These are phyloP conservation scores for Histomonas meleagridis DNA, from an alignment of 208 protist species.

Conservation along the genomic window DNA sequence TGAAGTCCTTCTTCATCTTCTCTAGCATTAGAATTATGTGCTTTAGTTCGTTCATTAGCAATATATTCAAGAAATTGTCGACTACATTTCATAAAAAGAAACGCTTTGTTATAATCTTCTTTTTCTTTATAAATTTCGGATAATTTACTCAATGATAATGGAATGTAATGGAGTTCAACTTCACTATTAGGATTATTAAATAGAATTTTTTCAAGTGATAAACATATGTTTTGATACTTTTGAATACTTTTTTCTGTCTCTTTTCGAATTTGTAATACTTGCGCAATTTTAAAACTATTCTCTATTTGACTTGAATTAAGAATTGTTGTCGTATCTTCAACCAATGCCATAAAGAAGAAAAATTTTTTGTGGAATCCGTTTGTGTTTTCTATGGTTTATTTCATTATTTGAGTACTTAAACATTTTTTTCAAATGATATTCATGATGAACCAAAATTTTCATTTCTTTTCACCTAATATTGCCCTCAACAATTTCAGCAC, in stretches of 20 bases:
- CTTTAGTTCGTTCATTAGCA: neutral
- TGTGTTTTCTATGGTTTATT: no score
- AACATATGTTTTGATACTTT: neutral
- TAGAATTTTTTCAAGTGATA: neutral
- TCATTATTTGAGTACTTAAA: no score
- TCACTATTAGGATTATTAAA: neutral
- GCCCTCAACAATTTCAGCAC: no score
- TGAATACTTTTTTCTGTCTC: neutral
- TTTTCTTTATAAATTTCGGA: slow-evolving; percentile 27
- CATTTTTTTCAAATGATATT: no score
- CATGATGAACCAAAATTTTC: no score
- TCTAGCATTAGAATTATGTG: neutral
- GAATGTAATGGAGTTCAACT: neutral
- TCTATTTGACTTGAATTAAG: neutral
- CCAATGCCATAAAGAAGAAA: no score
- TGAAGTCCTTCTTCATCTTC: neutral
- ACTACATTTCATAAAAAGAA: neutral
- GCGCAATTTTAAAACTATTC: neutral
- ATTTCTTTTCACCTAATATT: no score
- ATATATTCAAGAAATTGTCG: slow-evolving; percentile 34
- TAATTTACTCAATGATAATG: neutral
- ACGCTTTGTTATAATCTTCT: neutral
- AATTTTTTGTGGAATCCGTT: no score
- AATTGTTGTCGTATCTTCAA: neutral
- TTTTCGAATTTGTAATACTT: neutral